Evolutionary conservation across 2,329 filamentous ascomycete species (phyloP).

Genomic region (Alternaria brassicicola): DNA sequence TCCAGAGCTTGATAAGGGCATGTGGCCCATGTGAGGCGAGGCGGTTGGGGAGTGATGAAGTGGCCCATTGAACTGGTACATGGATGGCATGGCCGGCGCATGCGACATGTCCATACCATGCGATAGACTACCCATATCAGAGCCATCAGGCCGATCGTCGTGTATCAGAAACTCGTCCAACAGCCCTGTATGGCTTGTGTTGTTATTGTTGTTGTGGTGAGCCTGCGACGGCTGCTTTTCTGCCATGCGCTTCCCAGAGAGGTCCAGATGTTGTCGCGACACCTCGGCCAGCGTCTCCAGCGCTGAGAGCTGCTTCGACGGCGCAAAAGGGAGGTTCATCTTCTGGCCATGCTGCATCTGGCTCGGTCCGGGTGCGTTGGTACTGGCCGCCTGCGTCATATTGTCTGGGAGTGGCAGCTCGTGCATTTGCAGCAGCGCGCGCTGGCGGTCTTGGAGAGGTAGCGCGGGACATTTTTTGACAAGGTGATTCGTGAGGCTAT

Average conservation of each 20-base stretch:
- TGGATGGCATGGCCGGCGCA: conserved; percentile 44
- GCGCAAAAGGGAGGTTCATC: conserved; percentile 52
- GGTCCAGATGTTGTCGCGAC: conserved; percentile 73
- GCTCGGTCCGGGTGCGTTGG: conserved; percentile 19
- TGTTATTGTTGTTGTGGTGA: conserved; percentile 16
- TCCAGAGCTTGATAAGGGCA: conserved; percentile 35
- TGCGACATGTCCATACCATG: conserved; percentile 43
- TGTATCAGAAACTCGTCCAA: conserved; percentile 49
- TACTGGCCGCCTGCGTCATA: conserved; percentile 33
- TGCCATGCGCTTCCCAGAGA: conserved; percentile 53
- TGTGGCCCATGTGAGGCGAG: conserved; percentile 43
- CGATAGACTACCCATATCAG: conserved; percentile 30
- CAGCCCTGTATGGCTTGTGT: conserved; percentile 34
- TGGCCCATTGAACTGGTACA: conserved; percentile 48
- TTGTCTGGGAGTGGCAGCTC: conserved; percentile 62
- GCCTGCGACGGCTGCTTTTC: conserved; percentile 37
- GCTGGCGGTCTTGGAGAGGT: conserved; percentile 74
- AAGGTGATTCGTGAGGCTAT: conserved; percentile 80
- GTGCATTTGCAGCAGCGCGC: conserved; percentile 74
- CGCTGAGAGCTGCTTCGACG: conserved; percentile 71
- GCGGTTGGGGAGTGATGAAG: conserved; percentile 45
- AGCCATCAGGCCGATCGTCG: conserved; percentile 44
- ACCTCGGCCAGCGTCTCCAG: conserved; percentile 88
- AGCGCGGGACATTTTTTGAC: conserved; percentile 87
- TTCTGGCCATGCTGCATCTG: conserved; percentile 37